Percentiles rank a stretch among this genome's conserved stretches.
phyloP scores from a whole-genome alignment of 169 alveolate genomes.

The Theileria luwenshuni region DNA sequence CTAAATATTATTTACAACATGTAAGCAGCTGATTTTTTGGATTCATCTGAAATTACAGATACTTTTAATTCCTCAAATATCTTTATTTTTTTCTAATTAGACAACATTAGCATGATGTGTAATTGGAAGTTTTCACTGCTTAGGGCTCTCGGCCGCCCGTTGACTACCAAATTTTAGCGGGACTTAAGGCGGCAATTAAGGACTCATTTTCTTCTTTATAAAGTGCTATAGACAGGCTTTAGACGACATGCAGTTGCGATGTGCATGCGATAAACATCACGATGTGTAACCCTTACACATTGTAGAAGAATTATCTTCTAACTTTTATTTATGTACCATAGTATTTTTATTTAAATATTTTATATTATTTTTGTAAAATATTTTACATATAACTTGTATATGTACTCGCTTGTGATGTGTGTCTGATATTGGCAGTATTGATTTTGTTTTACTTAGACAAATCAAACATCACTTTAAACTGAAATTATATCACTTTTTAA shows the following conservation, averaged over 20 bases:
- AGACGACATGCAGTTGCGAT: slow-evolving; percentile 18
- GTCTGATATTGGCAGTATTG: neutral
- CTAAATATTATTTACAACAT: neutral
- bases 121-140: neutral
- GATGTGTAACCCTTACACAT: slow-evolving; percentile 24
- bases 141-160: neutral
- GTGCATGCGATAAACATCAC: slow-evolving; percentile 13
- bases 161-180: no score
- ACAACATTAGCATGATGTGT: neutral
- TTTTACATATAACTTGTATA: neutral
- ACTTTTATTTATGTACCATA: neutral
- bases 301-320: slow-evolving; percentile 11
- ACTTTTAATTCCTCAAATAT: neutral
- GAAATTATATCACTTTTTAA: neutral
- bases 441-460: neutral
- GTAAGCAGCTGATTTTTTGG: neutral
- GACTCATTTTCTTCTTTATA: no score
- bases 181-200: no score
- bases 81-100: neutral
- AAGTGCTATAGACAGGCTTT: neutral
- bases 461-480: neutral
- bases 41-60: neutral
- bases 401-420: neutral
- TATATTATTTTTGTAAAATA: neutral
- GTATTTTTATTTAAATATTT: neutral